phyloP scores from a whole-genome alignment of 2,329 filamentous ascomycete species.

The Didymella segeticola region DNA sequence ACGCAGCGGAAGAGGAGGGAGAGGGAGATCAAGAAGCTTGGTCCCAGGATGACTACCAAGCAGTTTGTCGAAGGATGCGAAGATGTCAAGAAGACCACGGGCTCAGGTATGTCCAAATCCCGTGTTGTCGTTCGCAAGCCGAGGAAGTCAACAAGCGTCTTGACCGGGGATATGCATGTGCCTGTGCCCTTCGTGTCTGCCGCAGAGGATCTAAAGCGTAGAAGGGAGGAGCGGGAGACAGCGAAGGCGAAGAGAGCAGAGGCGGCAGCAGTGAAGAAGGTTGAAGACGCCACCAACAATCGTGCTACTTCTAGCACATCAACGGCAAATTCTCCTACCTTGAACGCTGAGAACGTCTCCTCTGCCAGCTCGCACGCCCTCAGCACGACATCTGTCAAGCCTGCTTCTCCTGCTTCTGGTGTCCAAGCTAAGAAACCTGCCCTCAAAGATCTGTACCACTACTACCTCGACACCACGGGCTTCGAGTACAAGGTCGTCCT shows the following conservation, averaged over 20 bases:
- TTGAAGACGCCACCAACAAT: neutral
- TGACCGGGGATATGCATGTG: slow-evolving; percentile 25
- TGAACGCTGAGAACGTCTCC: neutral
- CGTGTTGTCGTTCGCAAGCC: slow-evolving; percentile 18
- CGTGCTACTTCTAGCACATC: neutral
- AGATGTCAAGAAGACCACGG: slow-evolving; percentile 37
- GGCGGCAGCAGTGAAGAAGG: slow-evolving; percentile 13
- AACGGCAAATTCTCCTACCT: neutral
- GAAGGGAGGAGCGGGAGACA: slow-evolving; percentile 30
- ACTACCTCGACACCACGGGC: slow-evolving; percentile 68
- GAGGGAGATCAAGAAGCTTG: slow-evolving; percentile 37
- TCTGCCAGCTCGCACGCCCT: slow-evolving; percentile 6
- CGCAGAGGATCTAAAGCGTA: slow-evolving; percentile 29
- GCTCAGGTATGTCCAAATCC: slow-evolving; percentile 47
- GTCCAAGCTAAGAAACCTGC: slow-evolving; percentile 31
- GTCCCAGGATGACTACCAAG: slow-evolving; percentile 30
- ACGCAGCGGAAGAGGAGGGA: slow-evolving; percentile 41
- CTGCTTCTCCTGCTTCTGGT: neutral
- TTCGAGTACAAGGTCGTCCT: slow-evolving; percentile 71
- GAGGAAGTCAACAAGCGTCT: slow-evolving; percentile 28
- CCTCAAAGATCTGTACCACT: slow-evolving; percentile 60
- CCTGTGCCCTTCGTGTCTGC: slow-evolving; percentile 25
- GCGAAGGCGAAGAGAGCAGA: slow-evolving; percentile 17
- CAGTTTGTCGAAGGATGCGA: slow-evolving; percentile 43
- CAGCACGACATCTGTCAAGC: neutral